phyloP scores from a whole-genome alignment of 2,329 filamentous ascomycete species.

The Talaromyces sp. region DNA sequence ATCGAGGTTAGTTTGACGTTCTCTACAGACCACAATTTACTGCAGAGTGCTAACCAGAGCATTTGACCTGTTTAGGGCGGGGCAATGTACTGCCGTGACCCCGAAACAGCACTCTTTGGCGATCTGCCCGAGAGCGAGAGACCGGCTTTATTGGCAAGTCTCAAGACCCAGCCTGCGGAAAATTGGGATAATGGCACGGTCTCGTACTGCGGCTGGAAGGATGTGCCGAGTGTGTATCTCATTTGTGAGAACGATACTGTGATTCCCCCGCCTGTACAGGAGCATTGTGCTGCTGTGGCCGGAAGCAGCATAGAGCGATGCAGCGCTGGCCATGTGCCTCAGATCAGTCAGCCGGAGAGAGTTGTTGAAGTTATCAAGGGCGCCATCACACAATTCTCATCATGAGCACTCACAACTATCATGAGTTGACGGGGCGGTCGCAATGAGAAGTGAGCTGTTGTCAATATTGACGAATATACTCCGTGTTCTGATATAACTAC shows the following conservation, averaged over 20 bases:
- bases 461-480: background rate
- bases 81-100: background rate
- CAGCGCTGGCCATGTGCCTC: slow-evolving; percentile 9
- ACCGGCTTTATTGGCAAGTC: background rate
- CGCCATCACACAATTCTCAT: background rate
- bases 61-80: background rate
- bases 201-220: slow-evolving; percentile 9
- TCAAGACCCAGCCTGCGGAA: background rate
- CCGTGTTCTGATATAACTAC: slow-evolving; percentile 1
- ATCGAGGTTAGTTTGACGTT: background rate
- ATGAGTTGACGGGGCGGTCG: background rate
- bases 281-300: slow-evolving; percentile 9
- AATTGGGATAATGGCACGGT: slow-evolving; percentile 7
- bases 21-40: background rate
- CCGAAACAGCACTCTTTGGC: background rate
- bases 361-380: slow-evolving; percentile 14
- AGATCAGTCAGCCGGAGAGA: slow-evolving; percentile 12
- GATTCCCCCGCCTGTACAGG: slow-evolving; percentile 4
- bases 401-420: background rate
- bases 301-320: slow-evolving; percentile 10
- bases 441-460: background rate
- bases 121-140: slow-evolving; percentile 1
- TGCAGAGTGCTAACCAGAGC: background rate
- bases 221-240: slow-evolving; percentile 12
- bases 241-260: slow-evolving; percentile 3